A percentile compares a stretch with the other conserved stretches of the same genome.
phyloP scores from a whole-genome alignment of 176 grass and related monocot species.

The Triticum turgidum region DNA sequence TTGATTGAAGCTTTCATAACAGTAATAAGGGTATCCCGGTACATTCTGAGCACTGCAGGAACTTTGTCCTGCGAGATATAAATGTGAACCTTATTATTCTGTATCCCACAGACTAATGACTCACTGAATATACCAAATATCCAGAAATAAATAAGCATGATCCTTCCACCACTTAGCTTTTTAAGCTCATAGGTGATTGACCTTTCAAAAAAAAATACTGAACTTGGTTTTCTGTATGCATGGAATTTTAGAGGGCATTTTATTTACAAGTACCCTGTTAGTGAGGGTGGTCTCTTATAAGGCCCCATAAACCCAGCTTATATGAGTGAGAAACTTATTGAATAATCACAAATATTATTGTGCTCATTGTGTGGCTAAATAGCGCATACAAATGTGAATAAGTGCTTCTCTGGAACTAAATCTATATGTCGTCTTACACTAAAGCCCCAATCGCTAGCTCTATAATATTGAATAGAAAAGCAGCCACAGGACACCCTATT shows the following conservation, averaged over 20 bases:
- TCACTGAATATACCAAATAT: neutral
- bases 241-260: neutral
- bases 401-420: neutral
- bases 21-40: conserved; percentile 95
- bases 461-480: neutral
- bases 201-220: neutral
- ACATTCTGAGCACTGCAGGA: conserved; percentile 83
- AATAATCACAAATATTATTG: neutral
- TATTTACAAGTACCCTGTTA: neutral
- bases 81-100: conserved; percentile 18
- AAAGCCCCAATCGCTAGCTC: no score
- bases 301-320: neutral
- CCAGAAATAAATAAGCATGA: conserved; percentile 17
- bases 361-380: neutral
- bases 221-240: neutral
- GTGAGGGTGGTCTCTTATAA: neutral
- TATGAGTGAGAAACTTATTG: neutral
- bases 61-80: conserved; percentile 75
- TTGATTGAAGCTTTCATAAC: conserved; percentile 99
- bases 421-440: neutral
- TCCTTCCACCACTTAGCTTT: neutral
- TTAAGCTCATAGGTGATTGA: neutral
- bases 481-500: neutral
- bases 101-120: conserved; percentile 14
- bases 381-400: neutral